phyloP scores from a whole-genome alignment of 108 stramenopile species.

The Fragilaria radians region DNA sequence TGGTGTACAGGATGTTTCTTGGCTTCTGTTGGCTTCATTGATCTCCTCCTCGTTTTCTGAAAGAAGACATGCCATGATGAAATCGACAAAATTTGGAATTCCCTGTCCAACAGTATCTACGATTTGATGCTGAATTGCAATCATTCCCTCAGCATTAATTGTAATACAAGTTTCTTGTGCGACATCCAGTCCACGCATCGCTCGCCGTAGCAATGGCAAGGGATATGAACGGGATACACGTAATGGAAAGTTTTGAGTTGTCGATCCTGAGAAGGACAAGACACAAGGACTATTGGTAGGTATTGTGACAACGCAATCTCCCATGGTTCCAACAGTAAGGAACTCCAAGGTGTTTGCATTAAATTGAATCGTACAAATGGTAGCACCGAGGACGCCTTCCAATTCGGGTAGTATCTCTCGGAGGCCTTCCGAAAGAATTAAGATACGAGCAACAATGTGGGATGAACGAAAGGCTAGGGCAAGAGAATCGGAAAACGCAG shows the following conservation, averaged over 20 bases:
- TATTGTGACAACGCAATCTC: constrained; percentile 36
- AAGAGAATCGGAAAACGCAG: constrained; percentile 10
- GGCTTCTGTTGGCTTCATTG: background rate
- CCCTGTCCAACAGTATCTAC: constrained; percentile 23
- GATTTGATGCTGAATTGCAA: constrained; percentile 73
- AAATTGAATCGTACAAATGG: constrained; percentile 26
- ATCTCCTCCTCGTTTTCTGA: constrained; percentile 32
- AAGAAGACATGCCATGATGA: constrained; percentile 51
- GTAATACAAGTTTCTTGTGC: constrained; percentile 61
- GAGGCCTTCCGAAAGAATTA: constrained; percentile 40
- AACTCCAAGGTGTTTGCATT: constrained; percentile 30
- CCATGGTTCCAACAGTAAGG: constrained; percentile 37
- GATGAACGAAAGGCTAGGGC: constrained; percentile 53
- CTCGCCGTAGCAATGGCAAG: constrained; percentile 29
- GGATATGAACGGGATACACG: constrained; percentile 25
- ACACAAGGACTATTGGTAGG: constrained; percentile 23
- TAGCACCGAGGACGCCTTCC: constrained; percentile 41
- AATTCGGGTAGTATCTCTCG: constrained; percentile 40
- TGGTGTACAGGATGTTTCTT: background rate
- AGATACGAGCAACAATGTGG: constrained; percentile 42
- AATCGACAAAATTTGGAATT: constrained; percentile 54
- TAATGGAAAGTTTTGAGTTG: constrained; percentile 1
- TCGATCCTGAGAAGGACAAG: constrained; percentile 10
- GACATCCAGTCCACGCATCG: constrained; percentile 57
- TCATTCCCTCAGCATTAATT: constrained; percentile 59